Evolutionary conservation across 1,284 basidiomycete species (phyloP).

Genomic region (Heliocybe sulcata): DNA sequence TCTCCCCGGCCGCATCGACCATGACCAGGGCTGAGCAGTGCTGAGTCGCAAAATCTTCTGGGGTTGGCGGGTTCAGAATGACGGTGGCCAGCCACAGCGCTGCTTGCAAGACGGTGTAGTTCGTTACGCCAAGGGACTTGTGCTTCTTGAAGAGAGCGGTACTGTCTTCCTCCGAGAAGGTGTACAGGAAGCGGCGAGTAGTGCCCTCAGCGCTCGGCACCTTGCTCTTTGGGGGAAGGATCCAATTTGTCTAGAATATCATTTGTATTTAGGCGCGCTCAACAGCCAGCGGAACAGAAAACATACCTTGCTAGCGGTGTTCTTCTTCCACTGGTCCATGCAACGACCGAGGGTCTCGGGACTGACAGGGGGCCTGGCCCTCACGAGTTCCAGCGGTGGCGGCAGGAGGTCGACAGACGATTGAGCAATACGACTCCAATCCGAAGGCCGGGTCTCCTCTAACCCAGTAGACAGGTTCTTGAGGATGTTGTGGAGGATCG

Average conservation of each 20-base stretch:
- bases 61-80: background rate
- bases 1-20: background rate
- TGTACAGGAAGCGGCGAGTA: background rate
- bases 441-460: too few species aligned
- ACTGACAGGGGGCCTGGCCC: too few species aligned
- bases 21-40: background rate
- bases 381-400: too few species aligned
- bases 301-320: too few species aligned
- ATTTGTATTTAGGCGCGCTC: too few species aligned
- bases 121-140: background rate
- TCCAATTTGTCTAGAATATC: background rate
- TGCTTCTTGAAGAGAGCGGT: background rate
- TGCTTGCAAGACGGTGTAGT: background rate
- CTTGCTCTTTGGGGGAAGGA: background rate
- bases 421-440: too few species aligned
- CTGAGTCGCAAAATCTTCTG: background rate
- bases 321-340: too few species aligned
- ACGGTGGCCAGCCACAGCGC: background rate
- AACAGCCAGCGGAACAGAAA: too few species aligned
- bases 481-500: too few species aligned
- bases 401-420: too few species aligned
- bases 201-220: background rate
- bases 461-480: too few species aligned
- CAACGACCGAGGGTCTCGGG: too few species aligned
- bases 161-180: background rate